Percentiles rank a stretch among this genome's conserved stretches.
Conservation (phyloP, 352 stramenopile species). For the Globisporangium barbulae region DNA sequence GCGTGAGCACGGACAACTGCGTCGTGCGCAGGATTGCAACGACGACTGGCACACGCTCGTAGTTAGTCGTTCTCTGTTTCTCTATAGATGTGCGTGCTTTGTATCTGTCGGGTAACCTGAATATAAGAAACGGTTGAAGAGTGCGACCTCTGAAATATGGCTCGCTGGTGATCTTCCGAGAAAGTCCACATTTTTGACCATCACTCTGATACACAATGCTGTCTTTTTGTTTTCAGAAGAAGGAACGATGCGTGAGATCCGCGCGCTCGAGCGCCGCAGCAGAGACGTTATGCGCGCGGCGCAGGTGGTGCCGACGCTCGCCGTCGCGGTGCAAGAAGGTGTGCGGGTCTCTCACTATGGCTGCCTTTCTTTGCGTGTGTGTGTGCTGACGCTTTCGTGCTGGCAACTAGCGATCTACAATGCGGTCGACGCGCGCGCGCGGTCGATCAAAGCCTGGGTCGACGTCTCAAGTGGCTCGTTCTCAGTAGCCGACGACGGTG, state of each 20-base stretch:
- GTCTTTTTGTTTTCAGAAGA: no score
- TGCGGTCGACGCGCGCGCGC: conserved; percentile 57
- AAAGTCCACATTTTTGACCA: no score
- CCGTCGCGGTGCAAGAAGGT: conserved; percentile 69
- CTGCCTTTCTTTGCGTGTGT: background rate
- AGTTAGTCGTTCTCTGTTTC: no score
- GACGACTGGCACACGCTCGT: no score
- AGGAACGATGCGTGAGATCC: conserved; percentile 20
- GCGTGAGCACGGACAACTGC: conserved; percentile 92
- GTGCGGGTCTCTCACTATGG: background rate
- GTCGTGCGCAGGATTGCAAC: conserved; percentile 86
- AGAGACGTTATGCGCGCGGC: conserved; percentile 49
- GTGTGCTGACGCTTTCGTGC: background rate
- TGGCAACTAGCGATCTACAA: conserved; percentile 63
- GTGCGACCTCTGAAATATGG: no score
- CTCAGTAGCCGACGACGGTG: conserved; percentile 67
- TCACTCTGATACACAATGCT: no score
- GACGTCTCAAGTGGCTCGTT: conserved; percentile 52
- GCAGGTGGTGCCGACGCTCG: conserved; percentile 56
- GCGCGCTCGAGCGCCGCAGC: conserved; percentile 31
- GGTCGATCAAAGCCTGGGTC: conserved; percentile 39
- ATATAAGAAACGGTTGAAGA: no score
- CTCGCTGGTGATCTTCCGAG: no score
- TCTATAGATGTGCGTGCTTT: no score
- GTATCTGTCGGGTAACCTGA: no score